These are phyloP conservation scores for Ustilago sp. DNA, from an alignment of 1,284 basidiomycete genomes.

Conservation along the genomic window DNA sequence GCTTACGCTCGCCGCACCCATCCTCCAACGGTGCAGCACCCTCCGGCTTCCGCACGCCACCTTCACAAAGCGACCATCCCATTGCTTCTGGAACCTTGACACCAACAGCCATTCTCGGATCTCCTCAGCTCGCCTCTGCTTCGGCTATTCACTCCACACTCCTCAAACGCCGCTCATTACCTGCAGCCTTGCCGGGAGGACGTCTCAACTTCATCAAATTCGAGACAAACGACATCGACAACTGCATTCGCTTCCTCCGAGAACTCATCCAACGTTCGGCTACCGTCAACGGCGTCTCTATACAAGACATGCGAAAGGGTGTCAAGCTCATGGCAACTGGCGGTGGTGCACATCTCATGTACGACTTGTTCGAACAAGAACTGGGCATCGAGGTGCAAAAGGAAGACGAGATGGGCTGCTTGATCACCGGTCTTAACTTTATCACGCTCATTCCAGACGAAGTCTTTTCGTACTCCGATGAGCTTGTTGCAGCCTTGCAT, in stretches of 20 bases:
- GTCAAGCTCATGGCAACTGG: slow-evolving; percentile 99
- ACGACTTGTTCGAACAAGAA: slow-evolving; percentile 81
- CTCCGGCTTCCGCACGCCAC: slow-evolving; percentile 43
- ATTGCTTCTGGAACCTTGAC: slow-evolving; percentile 59
- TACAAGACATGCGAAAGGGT: slow-evolving; percentile 88
- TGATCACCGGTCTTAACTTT: slow-evolving; percentile 97
- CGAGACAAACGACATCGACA: slow-evolving; percentile 87
- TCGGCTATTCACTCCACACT: slow-evolving; percentile 59
- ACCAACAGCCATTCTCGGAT: slow-evolving; percentile 56
- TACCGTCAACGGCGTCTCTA: slow-evolving; percentile 84
- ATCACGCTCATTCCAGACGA: slow-evolving; percentile 96
- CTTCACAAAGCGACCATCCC: slow-evolving; percentile 42
- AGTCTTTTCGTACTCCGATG: slow-evolving; percentile 98
- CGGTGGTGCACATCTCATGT: slow-evolving; percentile 94
- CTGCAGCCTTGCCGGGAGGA: slow-evolving; percentile 77
- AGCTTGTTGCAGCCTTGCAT: slow-evolving; percentile 76
- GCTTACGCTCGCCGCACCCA: slow-evolving; percentile 48
- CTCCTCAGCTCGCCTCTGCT: slow-evolving; percentile 34
- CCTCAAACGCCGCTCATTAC: slow-evolving; percentile 61
- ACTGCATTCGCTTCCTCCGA: slow-evolving; percentile 86
- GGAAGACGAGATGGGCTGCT: slow-evolving; percentile 99
- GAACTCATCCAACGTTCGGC: slow-evolving; percentile 89
- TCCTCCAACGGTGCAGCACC: slow-evolving; percentile 21
- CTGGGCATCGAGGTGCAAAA: slow-evolving; percentile 84
- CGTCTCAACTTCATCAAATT: slow-evolving; percentile 98